Percentiles rank a stretch among this genome's conserved stretches.
Evolutionary conservation across 176 grass and related monocot species (phyloP).

Genomic region (Guadua angustifolia): DNA sequence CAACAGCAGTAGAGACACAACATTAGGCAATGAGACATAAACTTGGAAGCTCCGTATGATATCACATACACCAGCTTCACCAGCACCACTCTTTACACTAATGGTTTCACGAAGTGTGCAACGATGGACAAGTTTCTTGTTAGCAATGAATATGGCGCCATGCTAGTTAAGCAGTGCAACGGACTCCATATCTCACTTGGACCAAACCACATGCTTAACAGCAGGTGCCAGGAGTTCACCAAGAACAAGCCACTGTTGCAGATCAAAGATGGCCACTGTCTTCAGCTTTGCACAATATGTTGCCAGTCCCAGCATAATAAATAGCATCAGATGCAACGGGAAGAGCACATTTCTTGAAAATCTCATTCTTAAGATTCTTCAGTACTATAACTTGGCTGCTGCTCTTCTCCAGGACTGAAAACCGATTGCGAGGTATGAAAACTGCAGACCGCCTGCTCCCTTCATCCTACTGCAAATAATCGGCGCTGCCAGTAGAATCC

Average conservation of each 20-base stretch:
- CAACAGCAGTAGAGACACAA: no score
- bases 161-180: constrained; percentile 78
- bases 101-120: constrained; percentile 77
- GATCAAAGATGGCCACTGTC: constrained; percentile 87
- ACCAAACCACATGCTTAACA: constrained; percentile 87
- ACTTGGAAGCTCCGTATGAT: no score
- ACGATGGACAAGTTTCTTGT: constrained; percentile 69
- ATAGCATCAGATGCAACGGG: constrained; percentile 86
- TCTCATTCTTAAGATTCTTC: constrained; percentile 92
- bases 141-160: constrained; percentile 72
- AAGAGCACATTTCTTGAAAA: constrained; percentile 83
- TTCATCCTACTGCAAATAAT: constrained; percentile 87
- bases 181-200: constrained; percentile 78
- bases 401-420: constrained; percentile 90
- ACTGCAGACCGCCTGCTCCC: constrained; percentile 72
- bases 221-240: constrained; percentile 81
- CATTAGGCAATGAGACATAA: no score
- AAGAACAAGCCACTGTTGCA: constrained; percentile 84
- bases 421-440: constrained; percentile 86
- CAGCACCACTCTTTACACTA: constrained; percentile 80
- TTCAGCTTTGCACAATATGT: constrained; percentile 83
- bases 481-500: constrained; percentile 71
- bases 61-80: constrained; percentile 80
- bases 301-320: constrained; percentile 92
- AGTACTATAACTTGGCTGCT: constrained; percentile 83